phyloP scores from a whole-genome alignment of 2,329 filamentous ascomycete species.

The Botrytis paeoniae region DNA sequence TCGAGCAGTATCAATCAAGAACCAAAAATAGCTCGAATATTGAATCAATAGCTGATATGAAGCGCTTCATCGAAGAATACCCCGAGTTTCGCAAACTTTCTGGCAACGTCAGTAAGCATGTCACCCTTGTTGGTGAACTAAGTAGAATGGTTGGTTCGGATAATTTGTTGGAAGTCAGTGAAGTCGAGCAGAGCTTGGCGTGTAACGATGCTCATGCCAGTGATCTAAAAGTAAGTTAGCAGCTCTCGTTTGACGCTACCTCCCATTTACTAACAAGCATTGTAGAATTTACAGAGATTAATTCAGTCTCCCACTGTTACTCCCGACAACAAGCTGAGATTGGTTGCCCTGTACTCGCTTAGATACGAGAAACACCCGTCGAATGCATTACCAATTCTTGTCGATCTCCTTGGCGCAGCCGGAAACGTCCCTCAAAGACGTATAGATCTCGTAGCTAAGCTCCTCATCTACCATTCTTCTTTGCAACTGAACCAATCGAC shows the following conservation, averaged over 20 bases:
- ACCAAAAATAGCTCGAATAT: slow-evolving; percentile 96
- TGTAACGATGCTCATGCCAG: slow-evolving; percentile 93
- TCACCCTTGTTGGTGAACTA: slow-evolving; percentile 90
- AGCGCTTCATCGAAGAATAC: slow-evolving; percentile 98
- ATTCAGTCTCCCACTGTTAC: slow-evolving; percentile 78
- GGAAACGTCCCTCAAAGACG: slow-evolving; percentile 75
- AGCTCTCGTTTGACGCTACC: neutral
- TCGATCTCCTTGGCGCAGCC: slow-evolving; percentile 80
- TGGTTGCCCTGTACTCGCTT: slow-evolving; percentile 92
- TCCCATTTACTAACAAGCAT: slow-evolving; percentile 23
- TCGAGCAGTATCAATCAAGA: slow-evolving; percentile 95
- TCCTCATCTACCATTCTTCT: slow-evolving; percentile 82
- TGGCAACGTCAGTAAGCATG: slow-evolving; percentile 97
- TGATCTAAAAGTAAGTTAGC: slow-evolving; percentile 72
- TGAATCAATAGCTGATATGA: slow-evolving; percentile 98
- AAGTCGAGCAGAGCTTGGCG: slow-evolving; percentile 92
- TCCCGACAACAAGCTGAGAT: slow-evolving; percentile 76
- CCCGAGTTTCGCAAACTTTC: slow-evolving; percentile 96
- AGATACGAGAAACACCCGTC: slow-evolving; percentile 85
- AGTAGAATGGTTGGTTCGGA: slow-evolving; percentile 84
- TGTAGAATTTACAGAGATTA: slow-evolving; percentile 75
- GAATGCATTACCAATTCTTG: slow-evolving; percentile 77
- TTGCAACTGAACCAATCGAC: slow-evolving; percentile 74
- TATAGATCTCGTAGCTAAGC: slow-evolving; percentile 75
- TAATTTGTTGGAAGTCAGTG: slow-evolving; percentile 89